Percentiles rank a stretch among this genome's conserved stretches.
These are phyloP conservation scores for Tympanopsis confertula DNA, from an alignment of 2,329 filamentous ascomycete genomes.

Conservation along the genomic window DNA sequence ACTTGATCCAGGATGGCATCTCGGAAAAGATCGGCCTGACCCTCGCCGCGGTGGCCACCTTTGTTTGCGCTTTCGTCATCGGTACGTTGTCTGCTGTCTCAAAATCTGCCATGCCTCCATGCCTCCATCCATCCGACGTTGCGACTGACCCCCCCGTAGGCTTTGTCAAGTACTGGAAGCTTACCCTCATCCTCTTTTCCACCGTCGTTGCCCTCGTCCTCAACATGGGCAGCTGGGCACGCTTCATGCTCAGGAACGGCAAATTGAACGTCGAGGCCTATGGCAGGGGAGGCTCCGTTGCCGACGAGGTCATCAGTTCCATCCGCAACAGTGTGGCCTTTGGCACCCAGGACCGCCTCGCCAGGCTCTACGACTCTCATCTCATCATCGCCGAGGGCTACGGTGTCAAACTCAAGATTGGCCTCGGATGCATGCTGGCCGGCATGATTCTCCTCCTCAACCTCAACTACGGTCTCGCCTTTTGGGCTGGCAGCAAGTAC, in stretches of 20 bases:
- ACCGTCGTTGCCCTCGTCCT: slow-evolving; percentile 31
- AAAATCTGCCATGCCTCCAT: no score
- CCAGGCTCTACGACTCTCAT: slow-evolving; percentile 25
- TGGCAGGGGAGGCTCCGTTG: slow-evolving; percentile 27
- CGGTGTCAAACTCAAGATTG: slow-evolving; percentile 27
- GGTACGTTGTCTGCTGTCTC: no score
- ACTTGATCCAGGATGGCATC: slow-evolving; percentile 30
- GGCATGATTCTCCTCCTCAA: slow-evolving; percentile 31
- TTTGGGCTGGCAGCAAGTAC: slow-evolving; percentile 30
- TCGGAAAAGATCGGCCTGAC: slow-evolving; percentile 30
- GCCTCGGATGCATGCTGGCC: slow-evolving; percentile 28
- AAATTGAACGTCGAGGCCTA: slow-evolving; percentile 29
- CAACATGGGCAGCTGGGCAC: slow-evolving; percentile 22
- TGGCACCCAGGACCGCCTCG: slow-evolving; percentile 30
- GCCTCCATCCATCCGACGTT: slow-evolving; percentile 14
- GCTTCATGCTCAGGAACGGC: slow-evolving; percentile 27
- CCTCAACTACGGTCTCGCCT: slow-evolving; percentile 32
- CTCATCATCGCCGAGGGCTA: slow-evolving; percentile 24
- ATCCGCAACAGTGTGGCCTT: slow-evolving; percentile 38
- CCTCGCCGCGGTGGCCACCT: slow-evolving; percentile 25
- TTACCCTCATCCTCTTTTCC: slow-evolving; percentile 27
- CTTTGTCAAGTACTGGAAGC: slow-evolving; percentile 23
- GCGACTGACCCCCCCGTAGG: slow-evolving; percentile 20
- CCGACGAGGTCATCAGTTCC: slow-evolving; percentile 35
- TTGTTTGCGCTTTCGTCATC: slow-evolving; percentile 25